phyloP scores from a whole-genome alignment of 1,139 yeast genomes.

The Protomyces arabidopsidicola region DNA sequence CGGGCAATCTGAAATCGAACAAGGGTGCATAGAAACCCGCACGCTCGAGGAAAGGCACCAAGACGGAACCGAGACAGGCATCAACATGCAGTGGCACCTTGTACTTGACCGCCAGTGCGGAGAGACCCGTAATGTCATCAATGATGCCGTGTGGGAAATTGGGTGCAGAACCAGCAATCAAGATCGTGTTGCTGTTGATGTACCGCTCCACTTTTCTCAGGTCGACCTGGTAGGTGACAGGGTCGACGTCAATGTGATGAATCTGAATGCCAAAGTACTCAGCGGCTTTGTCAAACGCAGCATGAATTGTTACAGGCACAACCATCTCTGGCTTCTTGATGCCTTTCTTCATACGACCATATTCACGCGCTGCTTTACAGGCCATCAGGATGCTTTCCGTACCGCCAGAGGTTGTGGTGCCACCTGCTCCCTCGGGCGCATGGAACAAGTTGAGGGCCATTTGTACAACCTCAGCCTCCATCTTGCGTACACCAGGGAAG shows the following conservation, averaged over 20 bases:
- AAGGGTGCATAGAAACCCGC: constrained; percentile 52
- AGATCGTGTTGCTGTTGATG: constrained; percentile 71
- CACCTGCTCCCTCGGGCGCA: constrained; percentile 65
- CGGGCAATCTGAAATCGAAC: constrained; percentile 83
- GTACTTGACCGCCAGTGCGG: constrained; percentile 59
- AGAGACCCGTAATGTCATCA: constrained; percentile 75
- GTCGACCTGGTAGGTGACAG: constrained; percentile 64
- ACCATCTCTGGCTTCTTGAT: constrained; percentile 76
- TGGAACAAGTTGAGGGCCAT: constrained; percentile 80
- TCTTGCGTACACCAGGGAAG: constrained; percentile 91
- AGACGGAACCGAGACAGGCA: constrained; percentile 89
- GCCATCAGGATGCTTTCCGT: constrained; percentile 85
- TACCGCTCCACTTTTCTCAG: constrained; percentile 56
- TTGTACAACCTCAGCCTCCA: constrained; percentile 92
- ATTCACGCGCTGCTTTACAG: constrained; percentile 71
- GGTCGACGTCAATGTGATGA: constrained; percentile 74
- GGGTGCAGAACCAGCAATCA: constrained; percentile 90
- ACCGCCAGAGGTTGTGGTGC: constrained; percentile 87
- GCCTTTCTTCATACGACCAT: constrained; percentile 61
- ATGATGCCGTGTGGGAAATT: constrained; percentile 95
- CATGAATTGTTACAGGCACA: constrained; percentile 87
- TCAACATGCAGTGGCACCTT: constrained; percentile 86
- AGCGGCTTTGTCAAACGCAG: constrained; percentile 93
- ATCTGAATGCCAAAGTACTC: constrained; percentile 82
- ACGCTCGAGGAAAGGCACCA: constrained; percentile 71